Evolutionary conservation across 2,329 filamentous ascomycete genomes (phyloP), one percentile per base, ranked within the genome.

Genomic region (Cytospora mali): DNA sequence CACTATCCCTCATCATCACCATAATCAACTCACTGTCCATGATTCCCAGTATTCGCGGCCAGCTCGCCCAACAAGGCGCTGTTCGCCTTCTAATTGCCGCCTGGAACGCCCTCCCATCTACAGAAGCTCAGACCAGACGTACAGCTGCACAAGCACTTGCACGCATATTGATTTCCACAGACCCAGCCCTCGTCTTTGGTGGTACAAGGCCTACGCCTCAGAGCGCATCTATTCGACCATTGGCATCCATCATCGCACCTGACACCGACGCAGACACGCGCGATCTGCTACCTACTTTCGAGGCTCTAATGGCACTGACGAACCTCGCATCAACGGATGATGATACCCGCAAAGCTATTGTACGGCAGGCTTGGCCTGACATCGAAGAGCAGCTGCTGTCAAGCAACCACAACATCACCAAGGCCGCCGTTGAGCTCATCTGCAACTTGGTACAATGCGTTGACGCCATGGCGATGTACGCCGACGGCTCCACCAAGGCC

Each of bases 41-140:
- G 69, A 88, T 87, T n/a, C 81, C 88, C 46, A 86, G 86, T 61
- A 82, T 92, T 62, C 87, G 95, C 13, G 91, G 92, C 0, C 83
- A 86, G 55, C 87, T 99, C 67, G 91, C 93, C 3, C 95, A 98
- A 72, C 93, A 98, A 80, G 95, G 95, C n/a, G 92, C 91, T 2
- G 85, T 97, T 21, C 95, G 90, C 69, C 84, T 97, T 1, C 82
- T 98, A 25, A 83, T 98, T 28, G 84, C 88, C 16, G 84, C 88
- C 60, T 88, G 87, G 82, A 80, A 83, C 14, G 79, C 80, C n/a
- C 80, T 92, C 4, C 80, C 84, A 1, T 80, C 84, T 31, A 77
- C 80, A 1, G 82, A 83, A 51, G 67, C 72, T 11, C 71, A 72
- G 33, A 71, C 77, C 1, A 83, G 80, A 66, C 82, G 86, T 27